A percentile compares a stretch with the other conserved stretches of the same genome.
Conservation (phyloP, 2,329 filamentous ascomycete genomes). For the Colletotrichum sp. region DNA sequence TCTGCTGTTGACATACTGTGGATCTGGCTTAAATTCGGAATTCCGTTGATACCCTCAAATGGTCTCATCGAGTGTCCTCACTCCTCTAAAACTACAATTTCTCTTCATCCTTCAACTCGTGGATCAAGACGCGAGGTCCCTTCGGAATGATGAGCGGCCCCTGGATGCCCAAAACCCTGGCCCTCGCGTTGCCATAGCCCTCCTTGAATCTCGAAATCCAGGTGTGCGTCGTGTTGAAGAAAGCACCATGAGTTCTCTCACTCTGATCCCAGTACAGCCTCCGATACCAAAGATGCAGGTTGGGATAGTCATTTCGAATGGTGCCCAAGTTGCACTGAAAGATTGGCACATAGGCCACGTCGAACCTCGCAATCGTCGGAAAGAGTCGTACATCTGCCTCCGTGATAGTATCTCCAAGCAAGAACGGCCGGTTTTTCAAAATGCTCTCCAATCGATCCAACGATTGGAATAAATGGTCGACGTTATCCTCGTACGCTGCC, state of each 20-base stretch:
- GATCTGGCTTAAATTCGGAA: accelerated
- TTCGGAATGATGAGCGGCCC: slow-evolving; percentile 33
- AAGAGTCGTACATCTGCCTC: slow-evolving; percentile 74
- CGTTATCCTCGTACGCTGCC: slow-evolving; percentile 67
- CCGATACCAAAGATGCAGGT: slow-evolving; percentile 71
- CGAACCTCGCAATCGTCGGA: slow-evolving; percentile 71
- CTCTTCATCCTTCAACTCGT: not conserved
- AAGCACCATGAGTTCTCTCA: slow-evolving; percentile 53
- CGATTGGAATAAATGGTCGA: slow-evolving; percentile 64
- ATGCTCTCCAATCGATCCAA: slow-evolving; percentile 69
- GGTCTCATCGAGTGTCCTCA: accelerated
- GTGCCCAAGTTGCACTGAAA: slow-evolving; percentile 70
- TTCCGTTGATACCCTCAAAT: accelerated
- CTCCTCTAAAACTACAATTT: not conserved
- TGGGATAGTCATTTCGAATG: slow-evolving; percentile 68
- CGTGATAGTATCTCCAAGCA: slow-evolving; percentile 68
- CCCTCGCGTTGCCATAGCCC: slow-evolving; percentile 31
- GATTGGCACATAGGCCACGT: slow-evolving; percentile 70
- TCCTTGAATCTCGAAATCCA: slow-evolving; percentile 34
- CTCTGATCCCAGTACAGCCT: slow-evolving; percentile 71
- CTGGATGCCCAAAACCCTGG: slow-evolving; percentile 28
- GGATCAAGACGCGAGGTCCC: slow-evolving; percentile 1
- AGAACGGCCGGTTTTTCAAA: slow-evolving; percentile 58
- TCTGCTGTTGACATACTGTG: not conserved
- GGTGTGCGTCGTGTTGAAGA: slow-evolving; percentile 72